Base-by-base conservation (phyloP, 1,284 basidiomycete genomes). In the Sanghuangporus baumii region DNA sequence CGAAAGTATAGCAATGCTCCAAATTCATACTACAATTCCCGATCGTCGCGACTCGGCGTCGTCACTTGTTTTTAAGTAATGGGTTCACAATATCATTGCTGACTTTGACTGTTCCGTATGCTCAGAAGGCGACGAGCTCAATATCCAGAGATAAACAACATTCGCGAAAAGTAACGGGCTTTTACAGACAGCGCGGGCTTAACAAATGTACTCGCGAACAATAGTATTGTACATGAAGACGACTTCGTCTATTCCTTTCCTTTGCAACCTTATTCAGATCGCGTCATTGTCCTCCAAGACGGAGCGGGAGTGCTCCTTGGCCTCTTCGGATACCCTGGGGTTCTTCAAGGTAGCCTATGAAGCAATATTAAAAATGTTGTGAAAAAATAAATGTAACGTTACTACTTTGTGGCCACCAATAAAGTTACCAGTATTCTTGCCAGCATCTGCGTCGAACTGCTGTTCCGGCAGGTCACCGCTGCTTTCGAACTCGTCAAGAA, bases 401-500 rank as follows among this genome's bases (percentile, higher is more conserved):
- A 8, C 3, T 47, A 64, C 63, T 55, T 74, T 38, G 59, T 61
- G 51, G 64, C 56, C 57, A 63, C 74, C 70, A 72, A 72, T 58
- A 67, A 64, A 60, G 20, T 61, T 67, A 16, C 66, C 69, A 48
- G 55, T 54, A 55, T 65, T 65, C 50, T 65, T 65, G 31, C 55
- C 34, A 20, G 40, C 50, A n/a, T 50, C 31, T 20, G 38, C 36
- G 3, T 54, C 52, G 54, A 23, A 26, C 6, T 54, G 18, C 20
- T 57, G 36, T 2, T 46, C 16, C 43, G 43, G 43, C 20, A 52
- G 56, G 34, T 61, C 37, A 5, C 55, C 59, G 23, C 59, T 61
- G n/a, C 9, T 11, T 6, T 74, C 73, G 68, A 79, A 73, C 50
- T 77, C 74, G 2, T 77, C 70, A 60, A 83, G 73, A 14, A 78